Conservation (phyloP, 2,329 filamentous ascomycete species). For the Purpureocillium takamizusanense region DNA sequence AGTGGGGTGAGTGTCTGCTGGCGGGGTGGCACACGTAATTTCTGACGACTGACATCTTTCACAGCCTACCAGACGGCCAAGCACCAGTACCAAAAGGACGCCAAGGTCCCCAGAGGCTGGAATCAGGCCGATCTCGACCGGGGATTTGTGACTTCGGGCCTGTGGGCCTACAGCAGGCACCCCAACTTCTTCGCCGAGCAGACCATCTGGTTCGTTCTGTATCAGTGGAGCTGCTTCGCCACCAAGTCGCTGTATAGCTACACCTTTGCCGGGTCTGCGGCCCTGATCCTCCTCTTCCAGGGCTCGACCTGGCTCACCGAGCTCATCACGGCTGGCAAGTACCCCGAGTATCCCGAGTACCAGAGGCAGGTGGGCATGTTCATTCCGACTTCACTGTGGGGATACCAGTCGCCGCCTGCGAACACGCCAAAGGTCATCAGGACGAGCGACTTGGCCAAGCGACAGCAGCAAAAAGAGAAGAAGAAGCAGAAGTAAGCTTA, state of each 20-base stretch:
- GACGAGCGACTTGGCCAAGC: constrained; percentile 40
- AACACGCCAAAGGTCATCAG: constrained; percentile 36
- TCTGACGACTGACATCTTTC: neutral
- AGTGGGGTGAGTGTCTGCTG: constrained; percentile 55
- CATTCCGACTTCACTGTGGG: constrained; percentile 48
- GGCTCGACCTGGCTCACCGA: constrained; percentile 86
- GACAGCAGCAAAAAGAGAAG: constrained; percentile 26
- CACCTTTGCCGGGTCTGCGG: constrained; percentile 60
- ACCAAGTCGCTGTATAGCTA: constrained; percentile 68
- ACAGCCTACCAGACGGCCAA: constrained; percentile 76
- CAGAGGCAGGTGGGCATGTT: constrained; percentile 78
- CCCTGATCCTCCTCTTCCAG: constrained; percentile 76
- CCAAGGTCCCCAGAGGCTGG: constrained; percentile 57
- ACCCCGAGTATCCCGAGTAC: constrained; percentile 80
- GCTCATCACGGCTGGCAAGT: constrained; percentile 69
- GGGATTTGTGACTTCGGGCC: constrained; percentile 74
- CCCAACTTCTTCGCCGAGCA: constrained; percentile 95
- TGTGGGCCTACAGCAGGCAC: constrained; percentile 85
- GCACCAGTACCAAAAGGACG: constrained; percentile 61
- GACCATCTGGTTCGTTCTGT: constrained; percentile 77
- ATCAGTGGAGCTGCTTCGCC: constrained; percentile 77
- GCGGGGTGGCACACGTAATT: neutral
- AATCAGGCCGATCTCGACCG: constrained; percentile 72
- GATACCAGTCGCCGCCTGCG: constrained; percentile 30
- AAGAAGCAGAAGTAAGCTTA: constrained; percentile 21